phyloP scores from a whole-genome alignment of 2,329 filamentous ascomycete genomes.

The Coleophoma cylindrospora region DNA sequence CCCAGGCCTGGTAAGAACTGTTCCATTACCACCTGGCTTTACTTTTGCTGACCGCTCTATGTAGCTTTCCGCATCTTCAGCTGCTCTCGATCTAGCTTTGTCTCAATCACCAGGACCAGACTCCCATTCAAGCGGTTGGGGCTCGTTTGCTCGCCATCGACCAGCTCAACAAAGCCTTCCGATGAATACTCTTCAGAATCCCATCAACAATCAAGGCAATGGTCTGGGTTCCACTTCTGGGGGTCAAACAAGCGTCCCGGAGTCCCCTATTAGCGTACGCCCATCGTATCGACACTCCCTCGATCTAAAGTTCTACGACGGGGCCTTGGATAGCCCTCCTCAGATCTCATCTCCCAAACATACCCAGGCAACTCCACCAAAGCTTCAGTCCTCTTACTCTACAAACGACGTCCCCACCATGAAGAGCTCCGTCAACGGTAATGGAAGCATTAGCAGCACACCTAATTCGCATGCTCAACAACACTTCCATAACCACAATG shows the following conservation, averaged over 20 bases:
- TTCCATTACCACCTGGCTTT: conserved; percentile 1
- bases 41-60: conserved; percentile 34
- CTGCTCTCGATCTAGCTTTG: conserved; percentile 74
- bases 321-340: conserved; percentile 20
- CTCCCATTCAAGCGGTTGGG: conserved; percentile 24
- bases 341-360: conserved; percentile 37
- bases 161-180: conserved; percentile 42
- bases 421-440: conserved; percentile 45
- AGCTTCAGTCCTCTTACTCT: conserved; percentile 84
- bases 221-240: conserved; percentile 26
- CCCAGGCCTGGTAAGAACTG: conserved; percentile 23
- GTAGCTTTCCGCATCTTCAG: conserved; percentile 75
- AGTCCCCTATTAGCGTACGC: conserved; percentile 41
- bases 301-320: conserved; percentile 42
- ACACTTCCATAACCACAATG: conserved; percentile 67
- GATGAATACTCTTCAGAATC: conserved; percentile 18
- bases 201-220: conserved; percentile 25
- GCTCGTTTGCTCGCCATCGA: conserved; percentile 26
- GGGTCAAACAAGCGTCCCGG: conserved; percentile 32
- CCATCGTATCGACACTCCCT: conserved; percentile 53
- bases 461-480: conserved; percentile 56
- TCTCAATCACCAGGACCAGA: conserved; percentile 63
- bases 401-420: conserved; percentile 83
- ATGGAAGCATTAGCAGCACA: conserved; percentile 17
- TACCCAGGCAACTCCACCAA: conserved; percentile 59